These are phyloP conservation scores for Kalmanozyma brasiliensis DNA, from an alignment of 1,284 basidiomycete genomes.

Conservation along the genomic window DNA sequence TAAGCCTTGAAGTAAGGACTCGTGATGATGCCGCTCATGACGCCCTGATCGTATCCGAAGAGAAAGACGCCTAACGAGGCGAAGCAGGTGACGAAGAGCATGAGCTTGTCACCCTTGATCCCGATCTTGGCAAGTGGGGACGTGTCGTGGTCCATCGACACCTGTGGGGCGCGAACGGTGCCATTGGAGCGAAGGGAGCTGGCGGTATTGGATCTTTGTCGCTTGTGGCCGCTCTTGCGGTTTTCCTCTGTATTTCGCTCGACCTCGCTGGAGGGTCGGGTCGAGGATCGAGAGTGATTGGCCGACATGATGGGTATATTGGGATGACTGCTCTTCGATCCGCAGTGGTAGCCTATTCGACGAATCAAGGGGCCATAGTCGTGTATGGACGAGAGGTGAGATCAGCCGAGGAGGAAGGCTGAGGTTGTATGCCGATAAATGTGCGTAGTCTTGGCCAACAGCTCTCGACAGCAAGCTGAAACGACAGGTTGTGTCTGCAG, in stretches of 20 bases:
- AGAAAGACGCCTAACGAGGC: constrained; percentile 88
- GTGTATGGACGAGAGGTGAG: no score
- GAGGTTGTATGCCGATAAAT: no score
- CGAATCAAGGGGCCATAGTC: no score
- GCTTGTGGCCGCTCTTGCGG: constrained; percentile 19
- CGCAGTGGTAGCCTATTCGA: no score
- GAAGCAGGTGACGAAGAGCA: constrained; percentile 74
- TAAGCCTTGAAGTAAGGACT: constrained; percentile 83
- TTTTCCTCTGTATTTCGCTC: constrained; percentile 22
- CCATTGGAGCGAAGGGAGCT: constrained; percentile 33
- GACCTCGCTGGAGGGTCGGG: constrained; percentile 40
- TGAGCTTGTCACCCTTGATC: constrained; percentile 60
- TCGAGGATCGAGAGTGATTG: constrained; percentile 23
- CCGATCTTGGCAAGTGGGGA: constrained; percentile 57
- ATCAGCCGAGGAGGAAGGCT: not conserved
- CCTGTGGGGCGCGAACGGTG: constrained; percentile 30
- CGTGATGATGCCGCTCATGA: constrained; percentile 81
- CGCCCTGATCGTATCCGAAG: constrained; percentile 72
- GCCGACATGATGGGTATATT: constrained; percentile 19
- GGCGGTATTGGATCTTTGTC: constrained; percentile 28
- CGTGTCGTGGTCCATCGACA: constrained; percentile 45
- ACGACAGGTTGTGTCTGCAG: no score
- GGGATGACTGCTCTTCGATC: not conserved
- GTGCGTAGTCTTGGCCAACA: no score
- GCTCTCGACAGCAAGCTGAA: no score